phyloP scores from a whole-genome alignment of 495 filamentous ascomycete genomes.

The Xylaria palmicola region DNA sequence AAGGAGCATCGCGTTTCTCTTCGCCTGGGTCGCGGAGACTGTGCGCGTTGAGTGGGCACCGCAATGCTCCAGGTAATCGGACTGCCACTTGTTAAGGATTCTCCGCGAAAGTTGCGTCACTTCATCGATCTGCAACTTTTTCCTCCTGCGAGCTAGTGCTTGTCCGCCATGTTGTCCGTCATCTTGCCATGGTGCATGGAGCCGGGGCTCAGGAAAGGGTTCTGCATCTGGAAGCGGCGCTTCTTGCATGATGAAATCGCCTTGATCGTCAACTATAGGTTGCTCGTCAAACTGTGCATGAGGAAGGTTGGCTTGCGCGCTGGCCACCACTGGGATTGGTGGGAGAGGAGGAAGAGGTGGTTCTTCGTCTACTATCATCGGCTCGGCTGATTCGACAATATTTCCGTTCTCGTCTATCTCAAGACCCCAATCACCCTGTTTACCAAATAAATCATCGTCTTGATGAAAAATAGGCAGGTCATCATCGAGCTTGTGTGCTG shows the following conservation, averaged over 20 bases:
- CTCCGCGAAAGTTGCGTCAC: constrained; percentile 51
- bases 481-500: constrained; percentile 25
- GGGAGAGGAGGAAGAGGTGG: constrained; percentile 39
- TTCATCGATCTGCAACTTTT: constrained; percentile 38
- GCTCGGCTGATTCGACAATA: constrained; percentile 27
- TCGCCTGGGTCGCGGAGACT: constrained; percentile 32
- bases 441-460: constrained; percentile 29
- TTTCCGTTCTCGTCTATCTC: constrained; percentile 45
- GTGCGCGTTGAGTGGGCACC: constrained; percentile 25
- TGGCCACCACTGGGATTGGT: constrained; percentile 4
- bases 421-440: constrained; percentile 38
- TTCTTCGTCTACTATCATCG: constrained; percentile 26
- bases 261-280: constrained; percentile 19
- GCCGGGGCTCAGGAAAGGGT: constrained; percentile 28
- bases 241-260: constrained; percentile 32
- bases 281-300: constrained; percentile 15
- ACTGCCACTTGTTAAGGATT: constrained; percentile 54
- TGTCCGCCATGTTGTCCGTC: constrained; percentile 22
- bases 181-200: constrained; percentile 17
- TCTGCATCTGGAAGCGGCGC: constrained; percentile 31
- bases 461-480: constrained; percentile 21
- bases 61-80: constrained; percentile 54
- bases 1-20: constrained; percentile 44
- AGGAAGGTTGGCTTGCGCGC: constrained; percentile 8
- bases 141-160: constrained; percentile 26